Evolutionary conservation across 2,329 filamentous ascomycete species (phyloP).

Genomic region (Trichothecium sympodiale): DNA sequence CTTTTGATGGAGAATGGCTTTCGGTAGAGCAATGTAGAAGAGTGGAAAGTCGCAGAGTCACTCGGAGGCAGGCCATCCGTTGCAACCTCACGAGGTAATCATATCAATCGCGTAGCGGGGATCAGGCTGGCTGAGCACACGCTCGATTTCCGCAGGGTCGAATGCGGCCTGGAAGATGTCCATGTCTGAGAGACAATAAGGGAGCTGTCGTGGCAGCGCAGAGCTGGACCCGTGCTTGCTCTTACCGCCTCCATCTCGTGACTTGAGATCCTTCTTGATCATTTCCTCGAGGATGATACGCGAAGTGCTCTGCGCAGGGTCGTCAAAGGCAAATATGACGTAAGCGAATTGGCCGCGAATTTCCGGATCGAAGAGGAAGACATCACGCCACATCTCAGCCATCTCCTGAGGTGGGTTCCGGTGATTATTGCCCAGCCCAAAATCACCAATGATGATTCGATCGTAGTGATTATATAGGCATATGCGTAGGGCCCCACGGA

Average conservation of each 20-base stretch:
- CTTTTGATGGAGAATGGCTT: too few species aligned
- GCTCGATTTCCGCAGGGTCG: constrained; percentile 34
- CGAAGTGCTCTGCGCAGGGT: constrained; percentile 40
- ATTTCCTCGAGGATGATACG: constrained; percentile 43
- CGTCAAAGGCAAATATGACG: constrained; percentile 55
- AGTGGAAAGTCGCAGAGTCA: not conserved
- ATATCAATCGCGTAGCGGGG: constrained; percentile 43
- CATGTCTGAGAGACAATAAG: constrained; percentile 26
- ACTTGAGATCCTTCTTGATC: constrained; percentile 33
- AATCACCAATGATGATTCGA: constrained; percentile 51
- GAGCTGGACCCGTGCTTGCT: constrained; percentile 16
- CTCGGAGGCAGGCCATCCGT: not conserved
- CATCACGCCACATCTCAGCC: constrained; percentile 54
- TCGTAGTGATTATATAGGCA: constrained; percentile 49
- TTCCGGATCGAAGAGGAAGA: constrained; percentile 51
- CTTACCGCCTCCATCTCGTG: constrained; percentile 13
- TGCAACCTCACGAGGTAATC: constrained; percentile 27
- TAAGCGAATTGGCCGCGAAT: constrained; percentile 50
- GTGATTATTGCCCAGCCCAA: constrained; percentile 52
- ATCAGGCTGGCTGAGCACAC: constrained; percentile 38
- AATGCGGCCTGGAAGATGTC: constrained; percentile 45
- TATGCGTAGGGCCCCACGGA: constrained; percentile 59
- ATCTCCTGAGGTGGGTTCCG: constrained; percentile 55
- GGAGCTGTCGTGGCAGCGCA: constrained; percentile 11
- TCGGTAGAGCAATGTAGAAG: too few species aligned